Evolutionary conservation across 805 yeast species (phyloP).

Genomic region (Saturnispora sanitii): DNA sequence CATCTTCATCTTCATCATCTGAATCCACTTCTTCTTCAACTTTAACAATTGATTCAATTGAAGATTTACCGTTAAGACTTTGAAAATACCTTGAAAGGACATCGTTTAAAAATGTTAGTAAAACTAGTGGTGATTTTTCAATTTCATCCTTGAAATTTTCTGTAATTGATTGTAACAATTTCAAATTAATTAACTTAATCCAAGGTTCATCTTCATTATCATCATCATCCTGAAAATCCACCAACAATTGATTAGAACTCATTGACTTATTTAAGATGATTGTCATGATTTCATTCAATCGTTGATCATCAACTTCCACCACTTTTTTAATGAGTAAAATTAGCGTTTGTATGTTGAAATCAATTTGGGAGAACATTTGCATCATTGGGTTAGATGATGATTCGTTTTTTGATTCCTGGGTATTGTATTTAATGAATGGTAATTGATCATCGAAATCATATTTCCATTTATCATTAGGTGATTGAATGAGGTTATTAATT

Average conservation of each 20-base stretch:
- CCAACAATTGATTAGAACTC: constrained; percentile 7
- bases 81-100: constrained; percentile 6
- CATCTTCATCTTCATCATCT: constrained; percentile 32
- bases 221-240: constrained; percentile 24
- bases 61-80: neutral
- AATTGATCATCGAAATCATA: constrained; percentile 33
- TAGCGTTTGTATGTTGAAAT: constrained; percentile 31
- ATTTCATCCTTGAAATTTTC: constrained; percentile 47
- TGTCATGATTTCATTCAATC: constrained; percentile 40
- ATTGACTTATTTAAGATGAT: constrained; percentile 55
- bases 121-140: constrained; percentile 30
- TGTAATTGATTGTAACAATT: constrained; percentile 53
- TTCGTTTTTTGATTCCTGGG: constrained; percentile 5
- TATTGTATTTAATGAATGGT: constrained; percentile 18
- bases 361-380: constrained; percentile 33
- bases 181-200: constrained; percentile 45
- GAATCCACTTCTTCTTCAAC: constrained; percentile 25
- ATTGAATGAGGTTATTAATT: constrained; percentile 16
- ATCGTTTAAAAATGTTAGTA: constrained; percentile 9
- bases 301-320: constrained; percentile 37
- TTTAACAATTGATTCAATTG: constrained; percentile 6
- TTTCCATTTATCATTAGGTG: constrained; percentile 30
- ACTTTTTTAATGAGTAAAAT: constrained; percentile 21
- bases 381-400: constrained; percentile 5
- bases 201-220: constrained; percentile 42